Evolutionary conservation across 768 basidiomycete genomes (phyloP), one percentile per base, ranked within the genome.

Genomic region (Scleroderma bovista): DNA sequence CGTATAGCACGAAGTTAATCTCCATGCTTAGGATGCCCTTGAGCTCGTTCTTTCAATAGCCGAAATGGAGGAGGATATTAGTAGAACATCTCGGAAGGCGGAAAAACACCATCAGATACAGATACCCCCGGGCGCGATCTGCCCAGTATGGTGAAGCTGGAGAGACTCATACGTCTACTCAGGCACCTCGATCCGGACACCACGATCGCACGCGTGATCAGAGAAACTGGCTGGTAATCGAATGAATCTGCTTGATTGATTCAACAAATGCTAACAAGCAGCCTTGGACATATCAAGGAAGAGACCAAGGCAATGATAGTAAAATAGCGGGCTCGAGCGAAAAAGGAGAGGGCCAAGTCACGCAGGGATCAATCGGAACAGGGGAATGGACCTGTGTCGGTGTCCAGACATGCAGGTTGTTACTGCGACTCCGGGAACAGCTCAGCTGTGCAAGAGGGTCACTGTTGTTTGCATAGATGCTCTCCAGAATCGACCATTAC

Each of bases 31-130:
- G 79, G 77, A 78, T 53, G 71, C 72, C 6, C 55, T 77, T 51
- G 63, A 62, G 45, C 61, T 81, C 12, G 79, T 79, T n/a, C 57
- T 66, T 51, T 71, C 71, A 33, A 77, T 81, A 59, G 73, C 65
- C n/a, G 60, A 59, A 31, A 58, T 54, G 15, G 73, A 78, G 52
- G 79, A 81, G 62, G 59, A 76, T 57, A n/a, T n/a, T n/a, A n/a
- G n/a, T n/a, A 77, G 72, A 48, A 54, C 67, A 6, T 60, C 63
- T 45, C 64, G 55, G 8, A 78, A 70, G 58, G 63, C 62, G 46
- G 68, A 69, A 56, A 76, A 67, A 57, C 68, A 64, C 54, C 72
- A 68, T 42, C 67, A 64, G 53, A 50, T 63, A 57, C 71, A 74
- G 73, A 75, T 73, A 41, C 45, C 6, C 33, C 46, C 32, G 38